Conservation (phyloP, 2,329 filamentous ascomycete genomes). For the Pseudogymnoascus sp. region DNA sequence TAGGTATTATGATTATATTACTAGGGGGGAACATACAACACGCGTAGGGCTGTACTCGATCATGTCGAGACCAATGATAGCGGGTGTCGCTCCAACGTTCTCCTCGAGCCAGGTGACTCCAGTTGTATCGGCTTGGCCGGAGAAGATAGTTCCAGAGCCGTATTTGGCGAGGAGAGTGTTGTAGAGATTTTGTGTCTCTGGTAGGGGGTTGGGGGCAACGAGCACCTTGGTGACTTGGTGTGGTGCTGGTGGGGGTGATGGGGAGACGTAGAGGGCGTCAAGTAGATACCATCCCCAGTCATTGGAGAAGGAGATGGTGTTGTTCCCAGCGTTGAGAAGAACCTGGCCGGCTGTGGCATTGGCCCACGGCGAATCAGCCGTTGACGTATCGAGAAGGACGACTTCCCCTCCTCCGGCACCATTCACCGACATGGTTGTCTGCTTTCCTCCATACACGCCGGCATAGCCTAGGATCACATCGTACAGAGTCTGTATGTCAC, state of each 20-base stretch:
- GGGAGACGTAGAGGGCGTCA: slow-evolving; percentile 35
- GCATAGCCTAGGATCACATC: slow-evolving; percentile 38
- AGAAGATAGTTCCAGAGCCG: slow-evolving; percentile 26
- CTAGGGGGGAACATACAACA: slow-evolving; percentile 27
- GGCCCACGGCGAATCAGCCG: slow-evolving; percentile 32
- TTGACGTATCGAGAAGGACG: slow-evolving; percentile 23
- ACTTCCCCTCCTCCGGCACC: slow-evolving; percentile 35
- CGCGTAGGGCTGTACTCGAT: slow-evolving; percentile 43
- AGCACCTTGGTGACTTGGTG: slow-evolving; percentile 33
- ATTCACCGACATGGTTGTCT: slow-evolving; percentile 37
- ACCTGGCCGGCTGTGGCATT: slow-evolving; percentile 37
- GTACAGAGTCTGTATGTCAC: slow-evolving; percentile 31
- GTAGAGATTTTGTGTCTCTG: slow-evolving; percentile 14
- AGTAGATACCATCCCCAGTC: slow-evolving; percentile 44
- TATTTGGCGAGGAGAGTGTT: slow-evolving; percentile 13
- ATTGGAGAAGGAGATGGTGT: slow-evolving; percentile 38
- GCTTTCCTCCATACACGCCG: slow-evolving; percentile 39
- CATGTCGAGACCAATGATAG: slow-evolving; percentile 38
- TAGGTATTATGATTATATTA: neutral
- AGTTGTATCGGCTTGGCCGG: slow-evolving; percentile 39
- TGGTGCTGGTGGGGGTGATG: slow-evolving; percentile 29
- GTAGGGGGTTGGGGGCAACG: slow-evolving; percentile 28
- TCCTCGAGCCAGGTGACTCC: slow-evolving; percentile 36
- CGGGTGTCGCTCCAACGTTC: slow-evolving; percentile 40
- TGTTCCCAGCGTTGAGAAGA: slow-evolving; percentile 34